These are phyloP conservation scores for Holtermannia corniformis DNA, from an alignment of 768 basidiomycete genomes.

Conservation along the genomic window DNA sequence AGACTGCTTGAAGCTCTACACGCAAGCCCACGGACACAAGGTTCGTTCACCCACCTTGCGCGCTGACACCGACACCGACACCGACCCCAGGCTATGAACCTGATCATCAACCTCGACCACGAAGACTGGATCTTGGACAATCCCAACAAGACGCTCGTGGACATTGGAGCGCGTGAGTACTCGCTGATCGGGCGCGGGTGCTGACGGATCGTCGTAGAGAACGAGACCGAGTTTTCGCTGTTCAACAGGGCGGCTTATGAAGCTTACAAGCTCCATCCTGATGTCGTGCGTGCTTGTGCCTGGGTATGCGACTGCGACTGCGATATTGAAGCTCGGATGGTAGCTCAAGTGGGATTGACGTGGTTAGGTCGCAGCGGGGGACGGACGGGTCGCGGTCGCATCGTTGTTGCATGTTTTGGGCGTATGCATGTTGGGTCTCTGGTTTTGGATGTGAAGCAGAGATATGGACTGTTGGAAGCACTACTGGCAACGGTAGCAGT, in stretches of 20 bases:
- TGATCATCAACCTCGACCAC: conserved; percentile 95
- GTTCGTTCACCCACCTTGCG: conserved; percentile 44
- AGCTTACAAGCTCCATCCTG: conserved; percentile 69
- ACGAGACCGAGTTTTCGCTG: conserved; percentile 90
- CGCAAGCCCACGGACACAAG: conserved; percentile 89
- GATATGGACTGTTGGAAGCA: no score
- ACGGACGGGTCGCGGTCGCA: no score
- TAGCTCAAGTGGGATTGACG: no score
- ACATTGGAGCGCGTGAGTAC: conserved; percentile 63
- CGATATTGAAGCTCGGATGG: no score
- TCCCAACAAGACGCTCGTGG: conserved; percentile 55
- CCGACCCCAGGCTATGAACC: conserved; percentile 70
- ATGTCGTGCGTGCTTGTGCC: conserved; percentile 49
- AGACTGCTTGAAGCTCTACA: conserved; percentile 94
- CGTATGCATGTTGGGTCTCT: no score
- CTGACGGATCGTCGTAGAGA: conserved; percentile 51
- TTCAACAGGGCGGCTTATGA: conserved; percentile 73
- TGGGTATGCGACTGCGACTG: no score
- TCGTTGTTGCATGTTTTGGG: no score
- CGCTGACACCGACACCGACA: no score
- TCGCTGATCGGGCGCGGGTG: background rate
- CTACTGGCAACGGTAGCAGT: no score
- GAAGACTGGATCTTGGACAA: conserved; percentile 78
- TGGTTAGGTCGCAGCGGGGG: no score
- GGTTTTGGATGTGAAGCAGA: no score